Evolutionary conservation across 176 grass and related monocot genomes (phyloP).

Genomic region (Phoenix roebelenii): DNA sequence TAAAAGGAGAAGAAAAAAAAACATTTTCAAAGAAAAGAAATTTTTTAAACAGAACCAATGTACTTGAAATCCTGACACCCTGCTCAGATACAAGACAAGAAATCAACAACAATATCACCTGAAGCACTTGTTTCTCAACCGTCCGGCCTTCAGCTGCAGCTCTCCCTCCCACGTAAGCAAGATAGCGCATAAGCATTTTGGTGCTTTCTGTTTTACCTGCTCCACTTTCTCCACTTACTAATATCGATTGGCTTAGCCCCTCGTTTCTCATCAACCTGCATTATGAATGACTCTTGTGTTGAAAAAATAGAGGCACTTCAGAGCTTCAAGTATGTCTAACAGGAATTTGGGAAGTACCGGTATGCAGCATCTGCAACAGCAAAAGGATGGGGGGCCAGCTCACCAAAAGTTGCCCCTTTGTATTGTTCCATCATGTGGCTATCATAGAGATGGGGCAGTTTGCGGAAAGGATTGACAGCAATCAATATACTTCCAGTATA

Average conservation of each 20-base stretch:
- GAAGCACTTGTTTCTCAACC: not conserved
- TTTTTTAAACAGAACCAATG: too few relatives aligned
- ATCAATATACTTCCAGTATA: slow-evolving; percentile 98
- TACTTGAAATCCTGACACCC: too few relatives aligned
- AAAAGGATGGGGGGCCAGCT: slow-evolving; percentile 93
- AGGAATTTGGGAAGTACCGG: slow-evolving; percentile 39
- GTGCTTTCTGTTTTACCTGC: not conserved
- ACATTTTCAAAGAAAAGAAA: too few relatives aligned
- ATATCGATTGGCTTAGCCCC: slow-evolving; percentile 24
- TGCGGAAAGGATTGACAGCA: slow-evolving; percentile 94
- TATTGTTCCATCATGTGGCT: slow-evolving; percentile 99
- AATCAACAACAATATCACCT: not conserved
- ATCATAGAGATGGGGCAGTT: slow-evolving; percentile 90
- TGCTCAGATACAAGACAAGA: too few relatives aligned
- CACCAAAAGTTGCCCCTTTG: slow-evolving; percentile 88
- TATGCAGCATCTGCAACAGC: slow-evolving; percentile 94
- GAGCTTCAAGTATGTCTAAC: not conserved
- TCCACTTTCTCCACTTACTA: slow-evolving; percentile 24
- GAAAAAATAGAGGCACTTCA: not conserved
- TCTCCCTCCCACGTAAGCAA: not conserved
- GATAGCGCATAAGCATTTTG: not conserved
- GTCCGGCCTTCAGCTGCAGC: not conserved
- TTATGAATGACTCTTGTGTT: too few relatives aligned
- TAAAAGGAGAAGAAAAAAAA: not conserved
- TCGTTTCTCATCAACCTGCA: slow-evolving; percentile 14